These are phyloP conservation scores for Fusarium phyllophilum DNA, from an alignment of 2,329 filamentous ascomycete species.

Conservation along the genomic window DNA sequence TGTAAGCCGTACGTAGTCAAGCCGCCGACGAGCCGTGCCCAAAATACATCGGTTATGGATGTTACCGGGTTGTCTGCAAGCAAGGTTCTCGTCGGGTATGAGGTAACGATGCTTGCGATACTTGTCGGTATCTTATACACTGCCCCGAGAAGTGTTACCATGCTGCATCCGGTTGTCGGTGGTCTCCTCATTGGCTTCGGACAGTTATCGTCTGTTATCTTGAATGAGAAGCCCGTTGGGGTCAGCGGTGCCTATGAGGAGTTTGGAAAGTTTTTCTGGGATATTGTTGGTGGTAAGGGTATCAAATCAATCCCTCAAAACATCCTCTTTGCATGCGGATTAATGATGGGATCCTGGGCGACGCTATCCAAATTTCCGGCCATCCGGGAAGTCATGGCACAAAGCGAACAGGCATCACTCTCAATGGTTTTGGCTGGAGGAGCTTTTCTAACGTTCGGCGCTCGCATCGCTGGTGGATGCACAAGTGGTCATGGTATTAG, in stretches of 20 bases:
- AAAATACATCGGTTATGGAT: slow-evolving; percentile 1
- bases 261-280: slow-evolving; percentile 3
- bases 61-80: slow-evolving; percentile 2
- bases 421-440: background rate
- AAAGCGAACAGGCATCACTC: background rate
- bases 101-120: slow-evolving; percentile 1
- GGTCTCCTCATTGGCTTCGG: slow-evolving; percentile 4
- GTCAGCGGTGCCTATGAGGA: slow-evolving; percentile 11
- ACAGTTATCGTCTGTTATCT: slow-evolving; percentile 5
- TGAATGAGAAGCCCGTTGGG: slow-evolving; percentile 5
- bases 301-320: background rate
- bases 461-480: slow-evolving; percentile 16
- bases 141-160: slow-evolving; percentile 6
- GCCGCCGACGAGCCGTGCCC: slow-evolving; percentile 9
- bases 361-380: background rate
- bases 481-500: slow-evolving; percentile 22
- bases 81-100: slow-evolving; percentile 6
- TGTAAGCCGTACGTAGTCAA: background rate
- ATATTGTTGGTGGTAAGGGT: background rate
- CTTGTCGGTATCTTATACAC: background rate
- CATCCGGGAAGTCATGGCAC: background rate
- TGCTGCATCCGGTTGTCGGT: slow-evolving; percentile 15
- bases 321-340: background rate
- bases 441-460: background rate
- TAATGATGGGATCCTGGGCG: slow-evolving; percentile 10